Evolutionary conservation across 805 yeast species (phyloP).

Genomic region (Lachancea sp.): DNA sequence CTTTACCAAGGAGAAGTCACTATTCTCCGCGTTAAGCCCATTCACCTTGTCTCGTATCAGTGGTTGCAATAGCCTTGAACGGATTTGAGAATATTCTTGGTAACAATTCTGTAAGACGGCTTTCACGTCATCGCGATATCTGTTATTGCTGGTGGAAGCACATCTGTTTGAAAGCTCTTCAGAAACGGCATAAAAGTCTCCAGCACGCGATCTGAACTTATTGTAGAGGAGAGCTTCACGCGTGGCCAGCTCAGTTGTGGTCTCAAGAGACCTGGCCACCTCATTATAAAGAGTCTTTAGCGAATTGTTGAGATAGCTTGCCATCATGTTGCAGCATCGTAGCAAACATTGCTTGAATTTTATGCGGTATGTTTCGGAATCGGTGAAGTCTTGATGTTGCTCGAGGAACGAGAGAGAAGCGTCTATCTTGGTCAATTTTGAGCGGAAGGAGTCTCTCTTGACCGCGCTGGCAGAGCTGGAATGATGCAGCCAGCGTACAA

Average conservation of each 20-base stretch:
- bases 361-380: conserved; percentile 58
- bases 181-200: conserved; percentile 34
- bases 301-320: conserved; percentile 50
- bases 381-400: conserved; percentile 55
- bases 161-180: conserved; percentile 33
- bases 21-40: conserved; percentile 18
- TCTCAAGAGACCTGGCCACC: conserved; percentile 15
- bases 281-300: conserved; percentile 33
- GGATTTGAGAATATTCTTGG: conserved; percentile 51
- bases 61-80: conserved; percentile 44
- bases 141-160: conserved; percentile 34
- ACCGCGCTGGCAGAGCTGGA: conserved; percentile 63
- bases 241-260: conserved; percentile 15
- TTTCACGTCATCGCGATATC: conserved; percentile 55
- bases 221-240: conserved; percentile 61
- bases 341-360: conserved; percentile 80
- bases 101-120: conserved; percentile 49
- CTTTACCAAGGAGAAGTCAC: conserved; percentile 41
- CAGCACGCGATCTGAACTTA: conserved; percentile 47
- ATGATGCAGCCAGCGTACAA: conserved; percentile 60
- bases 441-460: conserved; percentile 47
- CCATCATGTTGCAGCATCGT: conserved; percentile 67
- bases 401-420: conserved; percentile 56
- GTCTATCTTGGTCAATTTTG: conserved; percentile 54
- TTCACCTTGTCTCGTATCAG: conserved; percentile 37